Evolutionary conservation across 768 basidiomycete genomes (phyloP).

Genomic region (Suillus cothurnatus): DNA sequence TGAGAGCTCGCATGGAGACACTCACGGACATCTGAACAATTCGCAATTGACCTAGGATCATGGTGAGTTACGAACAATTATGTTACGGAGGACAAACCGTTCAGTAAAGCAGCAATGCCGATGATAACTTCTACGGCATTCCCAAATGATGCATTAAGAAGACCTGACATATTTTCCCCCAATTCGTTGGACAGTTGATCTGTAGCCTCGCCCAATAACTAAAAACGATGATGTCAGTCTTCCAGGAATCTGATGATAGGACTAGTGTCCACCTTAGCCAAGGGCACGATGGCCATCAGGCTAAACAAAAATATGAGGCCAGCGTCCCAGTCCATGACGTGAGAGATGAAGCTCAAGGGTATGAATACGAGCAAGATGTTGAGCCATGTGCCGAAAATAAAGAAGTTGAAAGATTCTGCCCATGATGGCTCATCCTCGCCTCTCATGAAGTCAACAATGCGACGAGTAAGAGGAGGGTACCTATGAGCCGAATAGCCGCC

Average conservation of each 20-base stretch:
- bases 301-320: slow-evolving; percentile 70
- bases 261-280: slow-evolving; percentile 67
- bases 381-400: slow-evolving; percentile 66
- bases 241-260: background rate
- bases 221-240: background rate
- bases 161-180: slow-evolving; percentile 83
- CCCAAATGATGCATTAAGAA: slow-evolving; percentile 84
- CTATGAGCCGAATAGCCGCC: slow-evolving; percentile 24
- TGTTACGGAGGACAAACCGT: slow-evolving; percentile 47
- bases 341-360: slow-evolving; percentile 68
- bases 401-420: slow-evolving; percentile 55
- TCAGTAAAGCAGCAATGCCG: slow-evolving; percentile 79
- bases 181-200: slow-evolving; percentile 78
- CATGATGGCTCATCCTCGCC: slow-evolving; percentile 69
- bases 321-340: slow-evolving; percentile 74
- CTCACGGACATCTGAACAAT: slow-evolving; percentile 90
- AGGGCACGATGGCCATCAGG: slow-evolving; percentile 83
- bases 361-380: slow-evolving; percentile 82
- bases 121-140: slow-evolving; percentile 91
- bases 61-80: slow-evolving; percentile 11
- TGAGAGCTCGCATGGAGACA: slow-evolving; percentile 1
- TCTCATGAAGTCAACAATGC: slow-evolving; percentile 40
- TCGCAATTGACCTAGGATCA: slow-evolving; percentile 64
- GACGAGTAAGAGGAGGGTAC: slow-evolving; percentile 25
- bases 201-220: slow-evolving; percentile 81